These are phyloP conservation scores for Wallemia ichthyophaga DNA, from an alignment of 1,284 basidiomycete species.

Conservation along the genomic window DNA sequence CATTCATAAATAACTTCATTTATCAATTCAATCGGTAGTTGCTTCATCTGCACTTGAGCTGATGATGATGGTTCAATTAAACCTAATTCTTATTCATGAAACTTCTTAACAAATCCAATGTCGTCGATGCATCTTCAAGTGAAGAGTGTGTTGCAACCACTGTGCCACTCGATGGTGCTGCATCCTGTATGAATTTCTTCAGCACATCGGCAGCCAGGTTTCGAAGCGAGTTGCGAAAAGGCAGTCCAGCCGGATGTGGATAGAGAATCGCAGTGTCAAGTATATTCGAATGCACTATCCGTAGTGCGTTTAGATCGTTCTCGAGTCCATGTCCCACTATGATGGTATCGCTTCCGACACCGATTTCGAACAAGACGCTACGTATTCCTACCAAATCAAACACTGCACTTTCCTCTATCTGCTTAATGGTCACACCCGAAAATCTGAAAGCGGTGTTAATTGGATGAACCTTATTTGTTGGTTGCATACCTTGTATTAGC, in stretches of 20 bases:
- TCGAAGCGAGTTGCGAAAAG: constrained; percentile 42
- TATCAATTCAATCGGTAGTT: background rate
- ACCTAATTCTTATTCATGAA: background rate
- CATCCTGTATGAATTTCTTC: constrained; percentile 40
- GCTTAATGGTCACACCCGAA: constrained; percentile 42
- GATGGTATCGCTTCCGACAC: constrained; percentile 47
- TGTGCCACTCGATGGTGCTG: constrained; percentile 15
- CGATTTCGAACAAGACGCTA: constrained; percentile 26
- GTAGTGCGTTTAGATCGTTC: constrained; percentile 59
- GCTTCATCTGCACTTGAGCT: background rate
- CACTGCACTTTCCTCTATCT: constrained; percentile 25
- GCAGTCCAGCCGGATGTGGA: constrained; percentile 43
- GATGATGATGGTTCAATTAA: background rate
- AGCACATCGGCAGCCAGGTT: constrained; percentile 55
- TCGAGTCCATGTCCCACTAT: constrained; percentile 36
- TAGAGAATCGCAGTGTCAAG: constrained; percentile 61
- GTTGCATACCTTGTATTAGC: background rate
- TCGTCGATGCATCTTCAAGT: constrained; percentile 33
- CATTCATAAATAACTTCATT: background rate
- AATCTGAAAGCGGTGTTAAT: constrained; percentile 22
- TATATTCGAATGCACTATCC: constrained; percentile 47
- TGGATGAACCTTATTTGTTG: background rate
- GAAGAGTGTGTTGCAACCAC: constrained; percentile 48
- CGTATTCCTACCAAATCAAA: constrained; percentile 36
- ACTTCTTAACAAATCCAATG: background rate